These are phyloP conservation scores for Brassica hybrid DNA, from an alignment of 441 rosid species.

Conservation along the genomic window DNA sequence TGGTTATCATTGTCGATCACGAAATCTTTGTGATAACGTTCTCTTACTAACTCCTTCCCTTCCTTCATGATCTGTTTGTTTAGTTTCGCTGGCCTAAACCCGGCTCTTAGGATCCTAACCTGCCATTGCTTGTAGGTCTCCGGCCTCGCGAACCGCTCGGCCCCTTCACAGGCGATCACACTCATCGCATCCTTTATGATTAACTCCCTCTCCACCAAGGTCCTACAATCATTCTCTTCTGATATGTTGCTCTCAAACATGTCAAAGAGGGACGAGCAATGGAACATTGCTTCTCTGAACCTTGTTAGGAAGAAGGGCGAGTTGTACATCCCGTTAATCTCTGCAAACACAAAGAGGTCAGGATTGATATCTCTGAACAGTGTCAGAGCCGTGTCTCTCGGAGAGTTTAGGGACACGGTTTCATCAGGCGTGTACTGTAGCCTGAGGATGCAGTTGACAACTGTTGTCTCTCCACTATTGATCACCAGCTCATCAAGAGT, in stretches of 20 bases:
- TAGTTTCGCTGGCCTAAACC: conserved; percentile 60
- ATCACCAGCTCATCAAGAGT: conserved; percentile 69
- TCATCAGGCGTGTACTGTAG: conserved; percentile 79
- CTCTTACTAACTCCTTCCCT: conserved; percentile 35
- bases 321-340: conserved; percentile 71
- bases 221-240: conserved; percentile 63
- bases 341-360: conserved; percentile 70
- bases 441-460: conserved; percentile 70
- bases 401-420: conserved; percentile 59
- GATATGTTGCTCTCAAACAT: conserved; percentile 64
- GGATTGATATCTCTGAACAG: conserved; percentile 72
- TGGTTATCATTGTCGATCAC: conserved; percentile 43
- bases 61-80: conserved; percentile 48
- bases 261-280: conserved; percentile 80
- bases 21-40: conserved; percentile 44
- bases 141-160: conserved; percentile 80
- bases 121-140: conserved; percentile 96
- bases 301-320: conserved; percentile 85
- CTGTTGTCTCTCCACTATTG: conserved; percentile 57
- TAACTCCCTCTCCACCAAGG: conserved; percentile 65
- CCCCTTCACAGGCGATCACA: conserved; percentile 85
- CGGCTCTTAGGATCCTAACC: conserved; percentile 61
- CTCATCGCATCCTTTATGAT: conserved; percentile 69
- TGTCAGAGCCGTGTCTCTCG: conserved; percentile 75
- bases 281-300: conserved; percentile 83